Base-by-base conservation (phyloP, 495 filamentous ascomycete genomes). In the Thermothielavioides terrestris region DNA sequence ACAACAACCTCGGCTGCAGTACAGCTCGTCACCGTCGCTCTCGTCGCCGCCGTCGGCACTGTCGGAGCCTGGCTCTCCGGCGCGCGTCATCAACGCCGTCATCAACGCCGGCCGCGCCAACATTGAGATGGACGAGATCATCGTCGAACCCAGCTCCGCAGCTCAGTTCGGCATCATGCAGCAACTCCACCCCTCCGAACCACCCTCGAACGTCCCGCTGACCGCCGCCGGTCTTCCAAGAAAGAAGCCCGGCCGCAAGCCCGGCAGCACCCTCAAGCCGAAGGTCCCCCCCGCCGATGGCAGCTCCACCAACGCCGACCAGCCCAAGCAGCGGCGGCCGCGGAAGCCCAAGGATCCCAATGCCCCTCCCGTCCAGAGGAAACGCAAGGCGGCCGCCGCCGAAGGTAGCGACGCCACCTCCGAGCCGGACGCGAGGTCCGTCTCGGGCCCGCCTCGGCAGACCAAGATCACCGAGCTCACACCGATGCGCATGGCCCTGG, bases 341-440 rank as follows among this genome's bases (percentile, higher is more conserved):
- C 59, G 77, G 40, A 81, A 80, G 52, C 74, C 77, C 10, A 75
- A 71, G 53, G 78, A 82, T 38, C 74, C 77, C 15, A 76, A 75
- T 56, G 72, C 74, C 14, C 68, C 77, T 7, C 71, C 77, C 8
- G 59, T 67, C 17, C 72, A 69, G 55, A 68, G 77, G 37, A 78
- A 78, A 52, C 68, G 71, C 59, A 79, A 78, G 67, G 57, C 61
- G 4, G 58, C 69, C 10, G 45, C 64, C 12, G 53, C 59, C 25
- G 70, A 68, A 14, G 61, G 44, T 35, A 55, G 56, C 22, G 64
- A 65, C 44, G 42, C 40, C 56, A 53, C 23, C 42, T 54, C 42
- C 30, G 58, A 60, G 22, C 36, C 55, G 46, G 51, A 58, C 28
- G 51, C 52, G 1, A 35, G 56, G n/a, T 45, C 58, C 12, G 49